These are phyloP conservation scores for Pseudogymnoascus sp. DNA, from an alignment of 2,329 filamentous ascomycete genomes.

Conservation along the genomic window DNA sequence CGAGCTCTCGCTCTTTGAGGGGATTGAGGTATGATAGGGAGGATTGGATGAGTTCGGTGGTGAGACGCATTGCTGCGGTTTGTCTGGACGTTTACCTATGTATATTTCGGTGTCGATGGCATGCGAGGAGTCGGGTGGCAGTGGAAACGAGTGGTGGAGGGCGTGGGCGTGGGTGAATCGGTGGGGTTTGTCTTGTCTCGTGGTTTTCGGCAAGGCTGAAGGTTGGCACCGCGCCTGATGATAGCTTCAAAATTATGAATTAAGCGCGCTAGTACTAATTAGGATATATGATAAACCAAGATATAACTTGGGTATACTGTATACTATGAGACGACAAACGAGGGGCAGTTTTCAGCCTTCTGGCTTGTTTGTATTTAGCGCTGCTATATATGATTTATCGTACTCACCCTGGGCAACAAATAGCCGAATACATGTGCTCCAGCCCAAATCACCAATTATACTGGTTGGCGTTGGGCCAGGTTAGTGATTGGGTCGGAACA, in stretches of 20 bases:
- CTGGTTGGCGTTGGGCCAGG: too few relatives aligned
- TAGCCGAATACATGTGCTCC: too few relatives aligned
- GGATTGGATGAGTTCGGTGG: slow-evolving; percentile 84
- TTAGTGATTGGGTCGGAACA: too few relatives aligned
- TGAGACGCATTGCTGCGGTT: slow-evolving; percentile 70
- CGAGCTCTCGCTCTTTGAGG: slow-evolving; percentile 96
- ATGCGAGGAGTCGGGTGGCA: not conserved
- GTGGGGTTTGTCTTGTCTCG: slow-evolving; percentile 3
- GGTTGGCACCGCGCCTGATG: slow-evolving; percentile 3
- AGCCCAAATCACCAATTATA: too few relatives aligned
- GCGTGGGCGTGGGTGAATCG: not conserved
- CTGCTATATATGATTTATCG: too few relatives aligned
- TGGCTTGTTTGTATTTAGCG: too few relatives aligned
- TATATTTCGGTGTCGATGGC: not conserved
- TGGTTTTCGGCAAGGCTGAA: slow-evolving; percentile 12
- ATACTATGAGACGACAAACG: too few relatives aligned
- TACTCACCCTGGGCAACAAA: too few relatives aligned
- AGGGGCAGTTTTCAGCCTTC: too few relatives aligned
- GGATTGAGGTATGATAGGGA: slow-evolving; percentile 98
- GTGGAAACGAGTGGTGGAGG: not conserved
- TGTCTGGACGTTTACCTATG: slow-evolving; percentile 6
- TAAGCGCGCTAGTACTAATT: slow-evolving; percentile 6
- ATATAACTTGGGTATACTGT: too few relatives aligned
- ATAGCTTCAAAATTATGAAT: slow-evolving; percentile 9
- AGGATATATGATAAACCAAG: not conserved